Conservation (phyloP, 306 rosid genomes). For the Astragalus glycyphyllos region DNA sequence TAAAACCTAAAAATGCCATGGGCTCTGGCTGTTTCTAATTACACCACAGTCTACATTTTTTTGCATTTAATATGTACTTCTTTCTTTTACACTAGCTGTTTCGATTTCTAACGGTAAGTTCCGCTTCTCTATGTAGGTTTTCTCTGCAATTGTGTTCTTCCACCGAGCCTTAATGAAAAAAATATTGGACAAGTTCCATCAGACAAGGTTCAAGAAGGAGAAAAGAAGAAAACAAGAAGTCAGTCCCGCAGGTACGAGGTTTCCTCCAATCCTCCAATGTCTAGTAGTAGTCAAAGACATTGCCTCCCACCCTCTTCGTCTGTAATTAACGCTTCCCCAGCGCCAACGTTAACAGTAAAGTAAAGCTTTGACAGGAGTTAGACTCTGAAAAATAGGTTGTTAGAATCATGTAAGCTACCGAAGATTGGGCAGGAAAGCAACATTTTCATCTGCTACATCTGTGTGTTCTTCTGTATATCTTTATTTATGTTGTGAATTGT, state of each 20-base stretch:
- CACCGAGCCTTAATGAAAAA: constrained; percentile 73
- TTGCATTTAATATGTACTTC: constrained; percentile 13
- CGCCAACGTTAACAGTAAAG: constrained; percentile 63
- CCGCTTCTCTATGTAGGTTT: constrained; percentile 59
- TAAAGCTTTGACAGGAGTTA: constrained; percentile 49
- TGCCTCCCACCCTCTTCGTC: constrained; percentile 58
- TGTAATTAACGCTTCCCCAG: constrained; percentile 61
- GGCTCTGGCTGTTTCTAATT: constrained; percentile 7
- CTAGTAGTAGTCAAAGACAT: constrained; percentile 57
- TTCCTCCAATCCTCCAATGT: constrained; percentile 44
- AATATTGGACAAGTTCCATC: constrained; percentile 61
- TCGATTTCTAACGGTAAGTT: constrained; percentile 22
- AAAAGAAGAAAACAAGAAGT: constrained; percentile 71
- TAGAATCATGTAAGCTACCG: constrained; percentile 45
- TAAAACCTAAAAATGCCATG: no score
- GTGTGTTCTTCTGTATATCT: constrained; percentile 37
- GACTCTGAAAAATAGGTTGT: constrained; percentile 42
- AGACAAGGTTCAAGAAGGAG: constrained; percentile 52
- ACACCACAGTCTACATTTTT: neutral
- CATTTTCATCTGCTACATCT: constrained; percentile 31
- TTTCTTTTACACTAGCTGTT: neutral
- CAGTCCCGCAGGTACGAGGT: constrained; percentile 59
- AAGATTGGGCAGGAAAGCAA: constrained; percentile 45
- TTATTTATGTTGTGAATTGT: constrained; percentile 4
- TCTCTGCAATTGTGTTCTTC: constrained; percentile 96